Base-by-base conservation (phyloP, 2,329 filamentous ascomycete genomes). In the Xylaria sp. region DNA sequence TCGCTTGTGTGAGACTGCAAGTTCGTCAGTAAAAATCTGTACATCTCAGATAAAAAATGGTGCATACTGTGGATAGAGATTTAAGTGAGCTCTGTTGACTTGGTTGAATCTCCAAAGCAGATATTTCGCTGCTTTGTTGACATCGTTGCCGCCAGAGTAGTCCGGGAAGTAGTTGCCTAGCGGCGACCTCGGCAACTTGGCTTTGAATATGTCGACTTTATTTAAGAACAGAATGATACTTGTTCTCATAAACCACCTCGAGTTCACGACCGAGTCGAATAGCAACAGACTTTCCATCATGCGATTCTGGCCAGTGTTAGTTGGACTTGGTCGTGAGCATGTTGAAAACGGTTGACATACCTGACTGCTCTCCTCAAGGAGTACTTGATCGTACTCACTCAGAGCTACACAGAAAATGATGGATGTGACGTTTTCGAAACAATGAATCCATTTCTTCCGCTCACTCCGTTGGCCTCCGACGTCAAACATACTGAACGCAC, bases 401-500 rank as follows among this genome's bases (percentile, higher is more conserved):
- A 99, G 79, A 13, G 94, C 94, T 63, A 99, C 94, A 72, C 94
- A 99, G 77, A 99, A 99, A 68, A 99, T 99, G 75, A 99, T 99
- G 3, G 94, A 97, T 49, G 94, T 99, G 70, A 99, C 94, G 70
- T 97, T 97, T 76, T 99, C 94, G 75, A 99, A 99, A 79, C 94
- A 99, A 78, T 99, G 94, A 72, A 99, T 99, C 94, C 94, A 99
- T 79, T 99, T 99, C 81, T 99, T 99, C 64, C 94, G 85, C 77
- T 99, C 94, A 75, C 93, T 97, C 72, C 94, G 83, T 76, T 99
- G 94, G 23, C 94, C 94, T 64, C 94, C 94, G 3, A 99, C 94
- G 74, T 99, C 94, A 73, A 99, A 99, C 94, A 99, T 99, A 79
- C 93, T 97, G 72, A 23, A 44, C 9, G 10, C n/a, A 46, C 11